Evolutionary conservation across 371 early-diverging fungal species (phyloP), one percentile per base, ranked within the genome.

Genomic region (Furculomyces boomerangus): DNA sequence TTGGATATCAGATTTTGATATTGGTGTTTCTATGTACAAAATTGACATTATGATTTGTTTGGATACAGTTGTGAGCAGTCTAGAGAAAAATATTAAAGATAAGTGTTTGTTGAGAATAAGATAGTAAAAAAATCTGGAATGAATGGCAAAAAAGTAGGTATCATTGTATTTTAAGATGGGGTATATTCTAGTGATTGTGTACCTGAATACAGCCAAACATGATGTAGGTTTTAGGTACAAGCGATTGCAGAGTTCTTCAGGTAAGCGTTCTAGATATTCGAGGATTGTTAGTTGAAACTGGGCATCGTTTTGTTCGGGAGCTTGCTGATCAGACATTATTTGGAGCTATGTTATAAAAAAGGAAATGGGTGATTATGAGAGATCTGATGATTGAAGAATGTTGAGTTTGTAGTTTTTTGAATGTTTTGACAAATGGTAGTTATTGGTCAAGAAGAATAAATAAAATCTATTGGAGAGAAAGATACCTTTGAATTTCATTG

Each of bases 21-120:
- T 75, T 1, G 83, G 74, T 0, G 66, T 44, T 45, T 78, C 75
- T 1, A 82, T 70, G 60, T 89, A 91, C 14, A 95, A 68, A 56
- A 90, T 74, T 2, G 90, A 80, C 86, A 90, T 88, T 47, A 92
- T 76, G 50, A 91, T 73, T 59, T 93, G 95, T 58, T 88, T 84
- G 26, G 89, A 86, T 2, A 92, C 68, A 29, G 85, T 77, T 24
- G 90, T 86, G 25, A 93, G 71, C 20, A 94, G 72, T 22, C 55
- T 54, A 44, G 30, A 57, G 86, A 84, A 62, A 16, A n/a, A n/a
- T n/a, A n/a, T n/a, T n/a, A n/a, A n/a, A 28, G 39, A 8, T 27
- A 13, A 30, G 3, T 30, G 29, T 7, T 49, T 27, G 16, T 27
- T 14, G 18, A 49, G 3, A 28, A 27, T 25, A 27, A 26, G 25